These are phyloP conservation scores for Colletotrichum agaves DNA, from an alignment of 2,329 filamentous ascomycete genomes.

Conservation along the genomic window DNA sequence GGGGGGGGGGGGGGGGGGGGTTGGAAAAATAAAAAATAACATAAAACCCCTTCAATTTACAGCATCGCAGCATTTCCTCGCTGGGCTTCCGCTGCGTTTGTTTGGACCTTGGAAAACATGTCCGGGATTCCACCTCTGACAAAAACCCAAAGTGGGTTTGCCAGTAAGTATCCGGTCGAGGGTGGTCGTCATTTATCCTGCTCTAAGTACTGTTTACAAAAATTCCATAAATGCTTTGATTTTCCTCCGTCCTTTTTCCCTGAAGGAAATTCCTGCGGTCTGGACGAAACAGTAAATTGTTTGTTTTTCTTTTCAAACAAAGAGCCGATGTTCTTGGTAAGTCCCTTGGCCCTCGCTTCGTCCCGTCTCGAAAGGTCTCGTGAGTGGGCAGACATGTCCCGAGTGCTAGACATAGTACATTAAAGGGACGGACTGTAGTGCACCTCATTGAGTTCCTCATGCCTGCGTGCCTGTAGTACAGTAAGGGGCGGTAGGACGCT, in stretches of 20 bases:
- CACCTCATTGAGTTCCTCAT: slow-evolving; percentile 5
- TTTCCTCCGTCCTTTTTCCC: background rate
- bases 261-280: slow-evolving; percentile 20
- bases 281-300: background rate
- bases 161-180: background rate
- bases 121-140: slow-evolving; percentile 19
- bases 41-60: slow-evolving; percentile 17
- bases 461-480: background rate
- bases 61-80: slow-evolving; percentile 8
- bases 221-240: background rate
- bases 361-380: slow-evolving; percentile 26
- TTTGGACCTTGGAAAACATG: slow-evolving; percentile 29
- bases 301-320: slow-evolving; percentile 3
- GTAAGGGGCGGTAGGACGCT: no score
- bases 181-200: background rate
- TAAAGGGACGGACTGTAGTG: background rate
- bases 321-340: slow-evolving; percentile 8
- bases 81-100: slow-evolving; percentile 16
- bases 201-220: background rate
- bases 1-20: background rate
- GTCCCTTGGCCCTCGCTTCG: slow-evolving; percentile 25
- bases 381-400: slow-evolving; percentile 8
- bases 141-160: background rate
- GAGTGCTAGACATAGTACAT: slow-evolving; percentile 15
- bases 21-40: background rate